Base-by-base conservation (phyloP, 1,284 basidiomycete species). In the Ganoderma resinaceum region DNA sequence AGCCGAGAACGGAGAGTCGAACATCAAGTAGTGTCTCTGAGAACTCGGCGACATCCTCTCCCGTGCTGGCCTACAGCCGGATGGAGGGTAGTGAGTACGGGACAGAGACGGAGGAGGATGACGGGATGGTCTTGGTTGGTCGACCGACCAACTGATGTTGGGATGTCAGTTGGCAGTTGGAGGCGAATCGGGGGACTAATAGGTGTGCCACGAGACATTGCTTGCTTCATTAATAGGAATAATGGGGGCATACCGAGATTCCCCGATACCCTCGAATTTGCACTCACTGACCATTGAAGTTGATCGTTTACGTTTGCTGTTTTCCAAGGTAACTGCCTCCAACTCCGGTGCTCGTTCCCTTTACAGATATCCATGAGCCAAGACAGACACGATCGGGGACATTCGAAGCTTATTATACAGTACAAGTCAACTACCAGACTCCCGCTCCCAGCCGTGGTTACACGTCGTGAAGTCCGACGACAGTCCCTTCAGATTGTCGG, bases 121-220 rank as follows among this genome's bases (percentile, higher is more conserved):
- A 94, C 74, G 92, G 91, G 2, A 90, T 93, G 89, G 86, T 94
- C 70, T 78, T 93, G 49, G 88, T 94, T 65, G 91, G 87, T 57
- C 84, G 89, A 71, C 91, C 91, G 16, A 75, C 61, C 42, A 62
- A 64, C 53, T 67, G 65, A 70, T 61, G 52, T 26, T 38, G 16
- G 58, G 59, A 29, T 46, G 12, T 53, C 42, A 46, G 57, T 31
- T 14, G 23, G 38, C 52, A 42, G 23, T 26, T 38, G 31, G 33
- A 49, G 46, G 29, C 43, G 35, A 37, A 29, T 11, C 20, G 11
- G 46, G 66, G 62, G 57, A 53, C 52, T 63, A 9, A 62, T 69
- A 67, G 65, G 67, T 63, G 63, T 53, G 70, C 29, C 61, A 43
- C 38, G 35, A 58, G 62, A 62, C 31, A 52, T 63, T 46, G 55